Evolutionary conservation across 1,284 basidiomycete genomes (phyloP), one percentile per base, ranked within the genome.

Genomic region (Coniferiporia weirii): DNA sequence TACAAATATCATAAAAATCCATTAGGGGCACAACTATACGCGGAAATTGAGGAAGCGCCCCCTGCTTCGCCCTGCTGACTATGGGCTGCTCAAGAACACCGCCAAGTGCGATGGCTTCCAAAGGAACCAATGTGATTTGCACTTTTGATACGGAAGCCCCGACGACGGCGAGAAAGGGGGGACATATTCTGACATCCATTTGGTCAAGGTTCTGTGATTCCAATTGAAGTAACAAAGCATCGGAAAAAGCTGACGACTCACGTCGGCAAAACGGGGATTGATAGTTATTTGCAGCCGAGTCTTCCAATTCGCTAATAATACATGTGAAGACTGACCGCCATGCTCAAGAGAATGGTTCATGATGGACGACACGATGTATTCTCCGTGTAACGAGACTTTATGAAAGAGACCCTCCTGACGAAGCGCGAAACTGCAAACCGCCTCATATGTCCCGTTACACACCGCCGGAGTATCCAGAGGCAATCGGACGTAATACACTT

Each of bases 281-380:
- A 61, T 50, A 27, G 56, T 61, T 8, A 57, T 58, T 35, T 61
- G 60, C 40, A 58, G 49, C 27, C 38, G 34, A 35, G 57, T 59
- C 54, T 59, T 56, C 61, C 61, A 62, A 34, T 62, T 62, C 36
- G 57, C 61, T 15, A 62, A 20, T 43, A 62, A 36, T 19, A 59
- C 54, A n/a, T 58, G 47, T 4, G 61, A 56, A 12, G 50, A 49
- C 10, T 55, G 53, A 17, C 54, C 32, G 17, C 56, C 60, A 10
- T 34, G 51, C 40, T 46, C 44, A 43, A 44, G 36, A 6, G 49
- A 15, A 15, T 54, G 60, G 38, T 50, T 51, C 19, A 51, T 43
- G 45, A 62, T 56, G 22, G 57, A 59, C n/a, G 57, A 51, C 12
- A 57, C 57, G 15, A 62, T 32, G 19, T 50, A 56, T 15, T 55